Evolutionary conservation across 192 early-diverging fungal genomes (phyloP), one percentile per base, ranked within the genome.

Genomic region (Dimargaris cristalligena): DNA sequence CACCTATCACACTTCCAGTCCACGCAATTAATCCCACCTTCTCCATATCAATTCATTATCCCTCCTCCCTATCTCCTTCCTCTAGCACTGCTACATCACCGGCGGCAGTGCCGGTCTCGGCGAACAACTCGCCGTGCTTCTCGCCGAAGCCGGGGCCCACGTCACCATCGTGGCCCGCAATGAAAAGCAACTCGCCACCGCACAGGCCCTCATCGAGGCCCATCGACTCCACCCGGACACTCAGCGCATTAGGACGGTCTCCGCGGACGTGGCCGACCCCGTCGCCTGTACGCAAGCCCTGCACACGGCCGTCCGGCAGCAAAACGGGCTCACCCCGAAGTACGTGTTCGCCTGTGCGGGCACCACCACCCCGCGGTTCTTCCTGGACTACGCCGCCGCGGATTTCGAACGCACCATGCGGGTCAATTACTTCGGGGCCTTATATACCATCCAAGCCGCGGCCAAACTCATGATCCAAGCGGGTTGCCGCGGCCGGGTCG

Each of bases 101-200:
- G 86, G 86, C 52, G 84, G 83, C 59, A 85, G 84, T 63, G 71
- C 75, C n/a, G 86, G 86, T 0, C 71, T 86, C 13, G 84, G 84
- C 47, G 76, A 80, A 65, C 74, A 65, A 22, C 51, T 86, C 0
- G 82, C 81, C n/a, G 64, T 76, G 31, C 72, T 81, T 33, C 63
- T 86, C 38, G 83, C 74, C 1, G 77, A 79, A 23, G 72, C 73
- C 32, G 84, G 86, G 13, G 86, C 86, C 0, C 73, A 85, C 61
- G 77, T 86, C 1, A 80, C 80, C 0, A 85, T 86, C 61, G 74
- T 83, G 1, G 86, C 84, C 8, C 66, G 76, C 30, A 71, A 73
- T 34, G 61, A 62, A 32, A 55, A 44, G 0, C 64, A 71, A 29
- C 67, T 82, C 4, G 63, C 22, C 4, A 33, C 14, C 2, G 56